Percentiles rank a stretch among this genome's conserved stretches.
Evolutionary conservation across 2,329 filamentous ascomycete species (phyloP).

Genomic region (Microsporum canis): DNA sequence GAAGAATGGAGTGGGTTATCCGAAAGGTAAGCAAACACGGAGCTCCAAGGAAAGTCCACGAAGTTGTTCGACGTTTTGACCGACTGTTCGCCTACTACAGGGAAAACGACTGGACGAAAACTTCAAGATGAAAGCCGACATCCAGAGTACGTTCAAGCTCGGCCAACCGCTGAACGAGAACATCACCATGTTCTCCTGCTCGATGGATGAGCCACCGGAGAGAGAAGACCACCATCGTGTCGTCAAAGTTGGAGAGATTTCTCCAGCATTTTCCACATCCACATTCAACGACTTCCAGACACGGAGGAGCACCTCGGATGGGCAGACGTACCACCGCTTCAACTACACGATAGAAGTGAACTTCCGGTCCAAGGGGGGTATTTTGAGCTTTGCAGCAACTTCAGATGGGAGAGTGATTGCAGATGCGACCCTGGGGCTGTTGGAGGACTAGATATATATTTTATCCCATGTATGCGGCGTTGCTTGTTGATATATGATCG

Average conservation of each 20-base stretch:
- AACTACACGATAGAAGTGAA: slow-evolving; percentile 5
- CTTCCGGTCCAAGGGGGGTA: slow-evolving; percentile 5
- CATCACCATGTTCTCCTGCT: slow-evolving; percentile 5
- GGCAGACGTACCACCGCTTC: slow-evolving; percentile 2
- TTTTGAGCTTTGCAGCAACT: slow-evolving; percentile 5
- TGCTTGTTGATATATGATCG: background rate
- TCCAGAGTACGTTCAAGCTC: slow-evolving; percentile 6
- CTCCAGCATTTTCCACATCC: background rate
- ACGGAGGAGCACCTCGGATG: background rate
- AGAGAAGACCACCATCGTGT: background rate
- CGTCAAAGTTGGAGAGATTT: slow-evolving; percentile 3
- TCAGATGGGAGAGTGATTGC: slow-evolving; percentile 2
- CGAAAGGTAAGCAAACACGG: slow-evolving; percentile 7
- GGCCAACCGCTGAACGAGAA: background rate
- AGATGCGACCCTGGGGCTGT: background rate
- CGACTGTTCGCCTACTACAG: background rate
- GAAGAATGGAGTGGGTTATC: slow-evolving; percentile 10
- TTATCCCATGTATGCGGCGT: background rate
- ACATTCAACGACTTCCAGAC: slow-evolving; percentile 3
- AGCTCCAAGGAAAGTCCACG: background rate
- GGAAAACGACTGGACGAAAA: slow-evolving; percentile 4
- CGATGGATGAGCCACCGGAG: slow-evolving; percentile 4
- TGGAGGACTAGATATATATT: background rate
- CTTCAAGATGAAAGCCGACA: background rate
- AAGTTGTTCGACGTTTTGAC: background rate